These are phyloP conservation scores for Blastobotrys ciferrii DNA, from an alignment of 1,139 yeast species.

Conservation along the genomic window DNA sequence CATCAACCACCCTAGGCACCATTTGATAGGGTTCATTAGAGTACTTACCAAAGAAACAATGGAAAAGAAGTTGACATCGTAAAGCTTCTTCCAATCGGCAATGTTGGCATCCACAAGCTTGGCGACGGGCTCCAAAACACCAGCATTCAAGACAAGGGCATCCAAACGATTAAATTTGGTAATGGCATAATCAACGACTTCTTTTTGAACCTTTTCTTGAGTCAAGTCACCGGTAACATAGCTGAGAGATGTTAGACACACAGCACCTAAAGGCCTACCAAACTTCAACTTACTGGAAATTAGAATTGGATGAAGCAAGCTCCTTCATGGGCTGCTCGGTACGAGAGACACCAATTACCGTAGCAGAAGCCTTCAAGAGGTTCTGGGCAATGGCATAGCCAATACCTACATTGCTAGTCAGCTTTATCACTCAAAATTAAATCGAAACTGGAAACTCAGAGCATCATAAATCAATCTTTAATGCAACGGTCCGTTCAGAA, in stretches of 20 bases:
- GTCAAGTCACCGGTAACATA: conserved; percentile 63
- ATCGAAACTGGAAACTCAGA: background rate
- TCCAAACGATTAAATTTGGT: conserved; percentile 59
- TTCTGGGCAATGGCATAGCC: conserved; percentile 68
- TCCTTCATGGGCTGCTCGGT: conserved; percentile 48
- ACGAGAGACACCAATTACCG: conserved; percentile 73
- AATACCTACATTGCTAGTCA: conserved; percentile 50
- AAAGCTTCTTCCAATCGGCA: conserved; percentile 59
- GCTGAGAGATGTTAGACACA: conserved; percentile 18
- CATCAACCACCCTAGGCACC: too few relatives aligned
- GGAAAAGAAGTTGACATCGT: conserved; percentile 77
- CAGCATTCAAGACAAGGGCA: conserved; percentile 82
- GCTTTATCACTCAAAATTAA: background rate
- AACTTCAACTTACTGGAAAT: conserved; percentile 43
- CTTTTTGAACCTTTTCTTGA: conserved; percentile 39
- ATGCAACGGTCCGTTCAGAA: too few relatives aligned
- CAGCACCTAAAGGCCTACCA: background rate
- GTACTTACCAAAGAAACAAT: conserved; percentile 58
- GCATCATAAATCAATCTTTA: background rate
- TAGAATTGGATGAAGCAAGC: conserved; percentile 36
- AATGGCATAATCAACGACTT: conserved; percentile 50
- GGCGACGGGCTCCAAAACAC: conserved; percentile 77
- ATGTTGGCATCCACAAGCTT: conserved; percentile 50
- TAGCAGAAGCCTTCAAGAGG: conserved; percentile 45
- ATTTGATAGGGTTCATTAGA: too few relatives aligned